Base-by-base conservation (phyloP, 768 basidiomycete genomes). In the Cantharellus cinnabarinus region DNA sequence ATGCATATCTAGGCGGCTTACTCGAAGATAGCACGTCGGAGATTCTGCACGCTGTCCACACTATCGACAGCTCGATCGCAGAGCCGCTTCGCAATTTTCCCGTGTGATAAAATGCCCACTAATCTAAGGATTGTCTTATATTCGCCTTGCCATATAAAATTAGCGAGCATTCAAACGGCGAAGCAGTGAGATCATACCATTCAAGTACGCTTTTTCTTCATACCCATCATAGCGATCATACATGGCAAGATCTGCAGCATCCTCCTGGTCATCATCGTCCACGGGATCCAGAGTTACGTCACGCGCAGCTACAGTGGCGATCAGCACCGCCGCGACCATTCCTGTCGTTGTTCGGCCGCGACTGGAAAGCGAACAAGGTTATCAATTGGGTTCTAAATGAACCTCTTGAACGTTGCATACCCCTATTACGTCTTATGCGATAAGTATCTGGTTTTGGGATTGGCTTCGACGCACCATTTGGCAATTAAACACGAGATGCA, bases 51-150 rank as follows among this genome's bases (percentile, higher is more conserved):
- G 63, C 93, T 91, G 71, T 72, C 69, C 87, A 91, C 90, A 64
- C 82, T 71, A 70, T 98, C 93, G 64, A 95, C 81, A 2, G 85
- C 89, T 34, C 79, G 73, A 68, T 98, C 94, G 0, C 90, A 83
- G 61, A 98, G 69, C 48, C 81, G 79, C 70, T 99, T 99, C 5
- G 95, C 94, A 5, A 82, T 72, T 69, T 97, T 97, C 20, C 95
- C 94, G 65, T 93, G 78, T 4, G 87, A 85, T 39, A 97, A 77
- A 5, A 97, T 84, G 3, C 89, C 84, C 52, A 95, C 89, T 59
- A 99, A 83, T 62, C 93, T 90, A 48, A 99, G 72, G 62, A 98
- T 95, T 2, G 83, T 87, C 74, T 97, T 97, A 75, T 97, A 99
- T 66, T 98, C 93, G 42, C 93, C 93, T 93, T 62, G n/a, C 10